Evolutionary conservation across 345 rosid genomes (phyloP), one percentile per base, ranked within the genome.

Genomic region (Salix purpurea): DNA sequence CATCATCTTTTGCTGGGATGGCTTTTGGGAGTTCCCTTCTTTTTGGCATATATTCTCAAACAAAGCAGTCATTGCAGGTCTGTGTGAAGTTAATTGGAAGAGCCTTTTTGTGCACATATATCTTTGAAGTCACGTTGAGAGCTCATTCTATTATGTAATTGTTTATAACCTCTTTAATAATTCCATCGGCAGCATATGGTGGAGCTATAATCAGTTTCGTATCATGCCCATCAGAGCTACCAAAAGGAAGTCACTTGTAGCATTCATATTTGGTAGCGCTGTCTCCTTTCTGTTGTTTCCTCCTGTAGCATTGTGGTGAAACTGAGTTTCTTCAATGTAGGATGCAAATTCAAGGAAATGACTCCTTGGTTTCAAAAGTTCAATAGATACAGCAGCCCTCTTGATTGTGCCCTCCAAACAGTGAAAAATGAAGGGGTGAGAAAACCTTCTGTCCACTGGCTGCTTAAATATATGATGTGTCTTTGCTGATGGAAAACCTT

Each of bases 301-400:
- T 73, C 82, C 65, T 28, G 34, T 71, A 61, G 32, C 78, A 73
- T 86, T 79, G 62, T 56, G 67, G 67, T 87, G 89, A 87, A 84
- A 77, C 75, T 75, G 76, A 61, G 81, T 79, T 81, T 79, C 82
- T 90, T 70, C 97, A 96, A 96, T 92, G 97, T 89, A 92, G 97
- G 87, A 92, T 94, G 97, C 99, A 96, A 89, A 87, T 96, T 85
- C 99, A 96, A 81, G 98, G 97, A 77, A 82, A 94, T 0, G 94
- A 89, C 74, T 89, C 96, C 5, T 60, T 92, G 79, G 88, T 94
- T 85, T 93, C 91, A 18, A 87, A 28, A 79, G 77, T 74, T 85
- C 60, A 81, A 82, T 79, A 88, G 91, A 85, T 94, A 91, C 87
- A 82, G 65, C 19, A 72, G 93, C 72, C 92, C 98, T 78, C 90